Evolutionary conservation across 306 rosid species (phyloP), one percentile per base, ranked within the genome.

Genomic region (Glycine soja): DNA sequence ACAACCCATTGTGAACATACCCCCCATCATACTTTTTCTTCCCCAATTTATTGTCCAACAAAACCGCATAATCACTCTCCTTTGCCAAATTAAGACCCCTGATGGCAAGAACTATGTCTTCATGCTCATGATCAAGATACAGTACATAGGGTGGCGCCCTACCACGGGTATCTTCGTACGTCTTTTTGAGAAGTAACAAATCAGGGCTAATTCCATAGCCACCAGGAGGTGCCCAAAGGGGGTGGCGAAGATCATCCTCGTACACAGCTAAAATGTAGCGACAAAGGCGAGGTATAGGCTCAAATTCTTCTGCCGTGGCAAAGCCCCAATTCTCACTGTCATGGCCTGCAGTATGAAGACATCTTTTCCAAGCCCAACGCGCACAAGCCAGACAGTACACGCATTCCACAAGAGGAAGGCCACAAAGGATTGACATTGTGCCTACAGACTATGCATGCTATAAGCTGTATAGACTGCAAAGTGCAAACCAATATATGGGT

Each of bases 241-340:
- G 97, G 0, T 66, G n/a, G 52, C 89, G 81, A 78, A 94, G 84
- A 84, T 94, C 98, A 46, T 92, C 93, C 86, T 94, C 98, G n/a
- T 94, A 94, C 43, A 88, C 98, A 15, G 98, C 82, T 34, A 94
- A 87, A 76, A 94, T 91, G 68, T 94, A 91, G 45, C 97, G 94
- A 76, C 98, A 94, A 61, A 94, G 87, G 82, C 94, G 98, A 63
- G 98, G 97, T 38, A 92, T 76, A 58, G 98, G 92, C 86, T 91
- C 97, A 3, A 94, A 94, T 77, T 94, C 98, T 77, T 92, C 98
- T 1, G 86, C 73, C 3, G 87, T 81, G 36, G 97, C 90, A 81
- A 90, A 56, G 32, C 98, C 94, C 98, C 98, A 94, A 72, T 87
- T 90, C 84, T 92, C 98, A 85, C 98, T 94, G 84, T 92, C 98